A percentile compares a stretch with the other conserved stretches of the same genome.
Evolutionary conservation across 2,329 filamentous ascomycete species (phyloP).

Genomic region (Talaromyces amestolkiae): DNA sequence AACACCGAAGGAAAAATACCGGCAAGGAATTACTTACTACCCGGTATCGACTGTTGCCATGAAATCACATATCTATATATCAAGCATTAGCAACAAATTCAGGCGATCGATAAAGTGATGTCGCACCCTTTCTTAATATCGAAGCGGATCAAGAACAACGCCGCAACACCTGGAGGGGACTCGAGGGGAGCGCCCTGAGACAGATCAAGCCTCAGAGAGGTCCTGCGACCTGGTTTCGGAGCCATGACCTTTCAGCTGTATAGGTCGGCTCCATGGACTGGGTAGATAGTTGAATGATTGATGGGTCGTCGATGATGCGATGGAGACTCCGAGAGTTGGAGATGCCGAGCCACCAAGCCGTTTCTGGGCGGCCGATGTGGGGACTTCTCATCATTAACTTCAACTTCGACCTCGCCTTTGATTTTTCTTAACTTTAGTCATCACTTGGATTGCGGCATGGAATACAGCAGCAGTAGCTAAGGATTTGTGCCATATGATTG

Average conservation of each 20-base stretch:
- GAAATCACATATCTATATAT: conserved; percentile 68
- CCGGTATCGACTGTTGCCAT: conserved; percentile 74
- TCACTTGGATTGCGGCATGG: too few species aligned
- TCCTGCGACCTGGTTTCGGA: conserved; percentile 30
- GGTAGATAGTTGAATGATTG: background rate
- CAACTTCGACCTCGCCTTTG: too few species aligned
- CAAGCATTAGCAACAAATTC: background rate
- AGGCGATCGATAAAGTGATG: too few species aligned
- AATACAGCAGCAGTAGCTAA: too few species aligned
- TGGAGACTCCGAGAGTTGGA: background rate
- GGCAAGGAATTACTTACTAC: conserved; percentile 50
- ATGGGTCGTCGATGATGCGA: conserved; percentile 10
- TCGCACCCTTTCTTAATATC: conserved; percentile 82
- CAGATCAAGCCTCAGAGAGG: conserved; percentile 36
- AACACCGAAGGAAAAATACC: background rate
- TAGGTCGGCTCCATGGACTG: conserved; percentile 27
- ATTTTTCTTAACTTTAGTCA: too few species aligned
- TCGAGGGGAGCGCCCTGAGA: conserved; percentile 33
- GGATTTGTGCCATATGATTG: too few species aligned
- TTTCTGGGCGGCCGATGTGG: conserved; percentile 3
- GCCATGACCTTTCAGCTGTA: conserved; percentile 27
- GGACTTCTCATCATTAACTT: too few species aligned
- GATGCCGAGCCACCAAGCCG: conserved; percentile 11
- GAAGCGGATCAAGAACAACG: conserved; percentile 85
- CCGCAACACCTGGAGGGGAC: conserved; percentile 58